These are phyloP conservation scores for Trichosanthes cucumerina DNA, from an alignment of 306 rosid genomes.

Conservation along the genomic window DNA sequence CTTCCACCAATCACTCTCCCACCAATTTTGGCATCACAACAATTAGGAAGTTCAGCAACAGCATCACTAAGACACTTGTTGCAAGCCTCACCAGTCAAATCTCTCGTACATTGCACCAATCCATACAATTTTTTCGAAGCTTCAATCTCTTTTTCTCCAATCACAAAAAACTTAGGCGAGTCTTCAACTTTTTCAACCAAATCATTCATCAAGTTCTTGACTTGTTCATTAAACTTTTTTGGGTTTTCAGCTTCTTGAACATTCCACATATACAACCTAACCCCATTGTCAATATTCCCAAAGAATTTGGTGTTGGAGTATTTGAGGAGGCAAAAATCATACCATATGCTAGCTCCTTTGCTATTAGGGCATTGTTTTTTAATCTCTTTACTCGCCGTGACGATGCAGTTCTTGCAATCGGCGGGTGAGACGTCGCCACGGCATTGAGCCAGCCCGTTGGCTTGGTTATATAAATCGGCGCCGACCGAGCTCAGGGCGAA, in stretches of 20 bases:
- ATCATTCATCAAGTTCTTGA: slow-evolving; percentile 17
- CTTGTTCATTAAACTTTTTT: slow-evolving; percentile 12
- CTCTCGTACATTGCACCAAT: slow-evolving; percentile 28
- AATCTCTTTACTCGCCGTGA: neutral
- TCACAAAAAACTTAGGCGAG: slow-evolving; percentile 3
- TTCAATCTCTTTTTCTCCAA: slow-evolving; percentile 13
- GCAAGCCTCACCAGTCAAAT: slow-evolving; percentile 10
- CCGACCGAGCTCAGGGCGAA: neutral
- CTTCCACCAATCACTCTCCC: slow-evolving; percentile 34
- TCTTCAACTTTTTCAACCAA: slow-evolving; percentile 10
- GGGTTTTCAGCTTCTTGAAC: slow-evolving; percentile 12
- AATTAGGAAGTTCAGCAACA: slow-evolving; percentile 19
- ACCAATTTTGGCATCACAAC: slow-evolving; percentile 20
- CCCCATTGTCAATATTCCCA: slow-evolving; percentile 18
- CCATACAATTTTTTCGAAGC: slow-evolving; percentile 16
- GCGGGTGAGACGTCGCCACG: slow-evolving; percentile 21
- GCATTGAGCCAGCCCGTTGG: slow-evolving; percentile 24
- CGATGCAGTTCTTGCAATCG: slow-evolving; percentile 18
- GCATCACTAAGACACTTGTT: slow-evolving; percentile 25
- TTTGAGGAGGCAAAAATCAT: slow-evolving; percentile 24
- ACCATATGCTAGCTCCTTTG: slow-evolving; percentile 31
- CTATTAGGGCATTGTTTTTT: slow-evolving; percentile 13
- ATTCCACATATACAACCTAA: slow-evolving; percentile 26
- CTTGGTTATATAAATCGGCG: slow-evolving; percentile 3
- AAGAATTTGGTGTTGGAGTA: slow-evolving; percentile 23